A percentile compares a stretch with the other conserved stretches of the same genome.
phyloP scores from a whole-genome alignment of 1,284 basidiomycete genomes.

The Sparassis latifolia region DNA sequence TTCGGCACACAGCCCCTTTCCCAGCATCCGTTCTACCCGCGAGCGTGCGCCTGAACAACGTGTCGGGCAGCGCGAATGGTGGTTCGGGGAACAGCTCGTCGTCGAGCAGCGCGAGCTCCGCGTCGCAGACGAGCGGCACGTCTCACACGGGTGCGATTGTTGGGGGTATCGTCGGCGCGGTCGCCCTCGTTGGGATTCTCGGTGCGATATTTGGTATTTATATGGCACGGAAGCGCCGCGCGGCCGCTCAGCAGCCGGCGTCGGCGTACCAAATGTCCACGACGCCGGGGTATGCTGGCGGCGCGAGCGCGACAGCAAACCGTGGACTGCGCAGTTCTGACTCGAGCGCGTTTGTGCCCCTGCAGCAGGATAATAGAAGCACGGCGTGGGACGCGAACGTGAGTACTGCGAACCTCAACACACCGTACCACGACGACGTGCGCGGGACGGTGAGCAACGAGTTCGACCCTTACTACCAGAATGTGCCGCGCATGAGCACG shows the following conservation, averaged over 20 bases:
- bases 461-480: slow-evolving; percentile 25
- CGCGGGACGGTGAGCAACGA: slow-evolving; percentile 20
- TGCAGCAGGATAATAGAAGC: slow-evolving; percentile 49
- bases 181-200: slow-evolving; percentile 41
- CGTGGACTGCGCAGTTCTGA: slow-evolving; percentile 37
- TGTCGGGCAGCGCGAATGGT: slow-evolving; percentile 24
- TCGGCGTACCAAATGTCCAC: slow-evolving; percentile 32
- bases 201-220: slow-evolving; percentile 43
- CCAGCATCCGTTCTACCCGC: slow-evolving; percentile 45
- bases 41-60: slow-evolving; percentile 35
- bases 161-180: slow-evolving; percentile 43
- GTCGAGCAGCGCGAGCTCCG: slow-evolving; percentile 7
- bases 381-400: slow-evolving; percentile 35
- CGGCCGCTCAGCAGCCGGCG: slow-evolving; percentile 25
- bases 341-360: slow-evolving; percentile 52
- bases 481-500: slow-evolving; percentile 13
- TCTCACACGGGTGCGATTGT: slow-evolving; percentile 40
- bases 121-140: slow-evolving; percentile 14
- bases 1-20: slow-evolving; percentile 60
- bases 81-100: slow-evolving; percentile 13
- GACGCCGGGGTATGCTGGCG: slow-evolving; percentile 23
- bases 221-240: slow-evolving; percentile 38
- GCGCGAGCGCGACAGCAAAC: slow-evolving; percentile 12
- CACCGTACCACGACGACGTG: slow-evolving; percentile 40
- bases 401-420: slow-evolving; percentile 34